Evolutionary conservation across 73 alveolate genomes (phyloP).

Genomic region (Paramecium octaurelia): DNA sequence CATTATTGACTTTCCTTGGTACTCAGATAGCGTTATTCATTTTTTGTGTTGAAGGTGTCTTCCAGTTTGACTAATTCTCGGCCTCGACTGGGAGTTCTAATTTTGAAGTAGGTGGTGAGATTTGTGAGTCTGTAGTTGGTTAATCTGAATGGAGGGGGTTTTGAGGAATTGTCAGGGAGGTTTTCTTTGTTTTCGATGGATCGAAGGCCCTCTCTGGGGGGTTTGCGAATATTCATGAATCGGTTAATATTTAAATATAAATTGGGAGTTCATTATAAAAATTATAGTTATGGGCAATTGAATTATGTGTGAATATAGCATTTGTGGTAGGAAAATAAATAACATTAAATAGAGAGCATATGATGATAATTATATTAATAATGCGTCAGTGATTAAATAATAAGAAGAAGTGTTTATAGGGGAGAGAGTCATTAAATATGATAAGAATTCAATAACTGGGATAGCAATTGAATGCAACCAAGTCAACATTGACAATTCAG

Average conservation of each 20-base stretch:
- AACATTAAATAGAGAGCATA: not conserved
- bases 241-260: not conserved
- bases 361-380: not conserved
- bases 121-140: not conserved
- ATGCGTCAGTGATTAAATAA: not conserved
- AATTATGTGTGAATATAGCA: not conserved
- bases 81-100: slow-evolving; percentile 8
- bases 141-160: not conserved
- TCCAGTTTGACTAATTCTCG: not conserved
- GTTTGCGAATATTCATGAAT: not conserved
- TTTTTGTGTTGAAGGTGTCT: not conserved
- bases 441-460: not conserved
- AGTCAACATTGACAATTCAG: slow-evolving; percentile 25
- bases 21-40: not conserved
- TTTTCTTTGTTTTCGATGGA: not conserved
- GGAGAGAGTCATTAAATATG: not conserved
- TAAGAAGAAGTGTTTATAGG: not conserved
- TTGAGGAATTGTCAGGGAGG: not conserved
- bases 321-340: not conserved
- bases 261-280: not conserved
- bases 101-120: not conserved
- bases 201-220: not conserved
- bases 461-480: not conserved
- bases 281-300: not conserved
- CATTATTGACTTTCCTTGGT: slow-evolving; percentile 15